phyloP scores from a whole-genome alignment of 805 yeast genomes.

The Debaryomyces prosopidis region DNA sequence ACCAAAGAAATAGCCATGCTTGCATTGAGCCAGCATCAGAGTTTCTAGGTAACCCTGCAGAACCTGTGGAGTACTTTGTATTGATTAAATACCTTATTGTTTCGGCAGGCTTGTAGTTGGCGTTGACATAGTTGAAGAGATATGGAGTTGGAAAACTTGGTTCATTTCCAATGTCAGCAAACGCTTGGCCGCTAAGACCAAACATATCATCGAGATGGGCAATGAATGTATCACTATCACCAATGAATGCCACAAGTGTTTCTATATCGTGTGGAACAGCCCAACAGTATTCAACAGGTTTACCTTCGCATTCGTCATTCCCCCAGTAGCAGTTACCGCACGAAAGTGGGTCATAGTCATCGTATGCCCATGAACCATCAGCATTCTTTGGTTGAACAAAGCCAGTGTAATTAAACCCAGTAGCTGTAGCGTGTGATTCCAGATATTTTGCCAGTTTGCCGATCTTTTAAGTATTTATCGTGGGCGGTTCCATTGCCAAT shows the following conservation, averaged over 20 bases:
- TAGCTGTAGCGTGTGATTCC: conserved; percentile 28
- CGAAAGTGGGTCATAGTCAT: conserved; percentile 27
- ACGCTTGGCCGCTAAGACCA: conserved; percentile 22
- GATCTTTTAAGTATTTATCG: conserved; percentile 29
- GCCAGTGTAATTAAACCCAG: conserved; percentile 22
- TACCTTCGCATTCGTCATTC: conserved; percentile 32
- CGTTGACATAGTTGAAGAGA: conserved; percentile 30
- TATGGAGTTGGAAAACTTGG: conserved; percentile 37
- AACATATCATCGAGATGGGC: conserved; percentile 36
- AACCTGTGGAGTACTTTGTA: conserved; percentile 23
- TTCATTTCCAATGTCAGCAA: conserved; percentile 38
- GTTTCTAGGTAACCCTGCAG: conserved; percentile 34
- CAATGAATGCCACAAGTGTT: conserved; percentile 24
- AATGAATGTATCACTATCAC: conserved; percentile 22
- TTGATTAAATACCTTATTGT: conserved; percentile 27
- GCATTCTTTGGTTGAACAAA: conserved; percentile 33
- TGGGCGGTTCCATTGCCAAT: conserved; percentile 19
- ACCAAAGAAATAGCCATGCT: conserved; percentile 33
- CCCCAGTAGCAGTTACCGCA: conserved; percentile 38
- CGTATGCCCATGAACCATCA: conserved; percentile 24
- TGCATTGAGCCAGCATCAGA: conserved; percentile 43
- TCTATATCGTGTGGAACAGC: conserved; percentile 34
- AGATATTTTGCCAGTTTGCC: conserved; percentile 34
- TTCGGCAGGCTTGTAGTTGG: conserved; percentile 27
- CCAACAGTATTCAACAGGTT: conserved; percentile 36